Conservation (phyloP, 139 green algal genomes). For the Yamagishiella unicocca region DNA sequence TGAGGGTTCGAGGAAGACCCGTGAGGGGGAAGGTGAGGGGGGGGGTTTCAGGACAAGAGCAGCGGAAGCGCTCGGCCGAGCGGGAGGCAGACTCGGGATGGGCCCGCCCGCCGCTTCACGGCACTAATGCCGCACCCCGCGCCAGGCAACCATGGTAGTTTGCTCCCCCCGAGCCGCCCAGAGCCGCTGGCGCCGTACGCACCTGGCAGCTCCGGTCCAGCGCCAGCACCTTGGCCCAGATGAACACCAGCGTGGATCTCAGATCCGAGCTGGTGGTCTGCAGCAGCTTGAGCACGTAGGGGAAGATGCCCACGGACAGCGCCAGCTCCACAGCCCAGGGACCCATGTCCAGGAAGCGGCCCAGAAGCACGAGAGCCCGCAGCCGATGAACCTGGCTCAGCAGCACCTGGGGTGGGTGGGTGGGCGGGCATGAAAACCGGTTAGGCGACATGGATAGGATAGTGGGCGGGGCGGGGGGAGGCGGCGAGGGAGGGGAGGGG, state of each 20-base stretch:
- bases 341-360: constrained; percentile 98
- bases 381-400: constrained; percentile 96
- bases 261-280: constrained; percentile 95
- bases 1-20: too few relatives aligned
- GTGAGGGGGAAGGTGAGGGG: too few relatives aligned
- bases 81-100: background rate
- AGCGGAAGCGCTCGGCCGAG: background rate
- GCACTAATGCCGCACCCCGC: background rate
- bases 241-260: constrained; percentile 96
- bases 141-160: background rate
- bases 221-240: constrained; percentile 99
- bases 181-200: background rate
- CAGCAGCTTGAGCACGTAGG: constrained; percentile 99
- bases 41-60: background rate
- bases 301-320: constrained; percentile 98
- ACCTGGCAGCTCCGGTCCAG: constrained; percentile 91
- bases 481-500: background rate
- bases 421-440: too few relatives aligned
- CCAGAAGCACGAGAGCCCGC: constrained; percentile 94
- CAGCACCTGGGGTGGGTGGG: constrained; percentile 92
- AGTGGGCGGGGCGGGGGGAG: background rate
- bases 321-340: constrained; percentile 97
- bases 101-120: background rate
- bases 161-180: background rate
- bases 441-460: background rate